Base-by-base conservation (phyloP, 2,329 filamentous ascomycete species). In the Rasamsonia emersonii region DNA sequence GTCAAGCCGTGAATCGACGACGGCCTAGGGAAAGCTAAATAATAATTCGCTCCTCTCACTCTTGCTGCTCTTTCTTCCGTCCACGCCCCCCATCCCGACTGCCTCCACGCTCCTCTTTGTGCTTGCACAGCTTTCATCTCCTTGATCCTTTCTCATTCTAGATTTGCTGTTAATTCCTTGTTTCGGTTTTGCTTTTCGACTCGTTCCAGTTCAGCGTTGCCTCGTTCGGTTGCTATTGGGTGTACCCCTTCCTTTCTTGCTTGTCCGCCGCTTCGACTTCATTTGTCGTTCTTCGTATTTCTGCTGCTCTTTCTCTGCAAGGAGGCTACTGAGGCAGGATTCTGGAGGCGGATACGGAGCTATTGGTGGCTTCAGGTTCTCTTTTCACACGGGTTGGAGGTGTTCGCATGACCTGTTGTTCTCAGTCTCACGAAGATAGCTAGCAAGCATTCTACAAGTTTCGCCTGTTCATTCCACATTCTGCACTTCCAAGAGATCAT, bases 391-490 rank as follows among this genome's bases (percentile, higher is more conserved):
- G 42, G 45, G 39, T 49, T 44, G 47, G 43, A 43, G 42, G 41
- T 45, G 43, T 51, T 45, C 46, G 50, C 50, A 51, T 45, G 43
- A 46, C 49, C 41, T 59, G 44, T 54, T 53, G 46, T 56, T 56
- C 47, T 56, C 50, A 47, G 49, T 56, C 50, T 53, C 54, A 50
- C 53, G 43, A 55, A 57, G 47, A 54, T 62, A 62, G 59, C 58
- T 62, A 63, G 58, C 56, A 60, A 62, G 50, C 56, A 61, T 62
- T 61, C 43, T 56, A 60, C 54, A 59, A 58, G 45, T 55, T 58
- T 42, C 48, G 54, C 49, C 53, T 50, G 45, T 51, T 49, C 40
- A 50, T 49, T 55, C 47, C 49, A 51, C 51, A 47, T 53, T 46
- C 49, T 49, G 50, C 45, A 47, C 38, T 44, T 49, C 42, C 49